A percentile compares a stretch with the other conserved stretches of the same genome.
Evolutionary conservation across 305 asterid genomes (phyloP).

Genomic region (Fraxinus latifolia): DNA sequence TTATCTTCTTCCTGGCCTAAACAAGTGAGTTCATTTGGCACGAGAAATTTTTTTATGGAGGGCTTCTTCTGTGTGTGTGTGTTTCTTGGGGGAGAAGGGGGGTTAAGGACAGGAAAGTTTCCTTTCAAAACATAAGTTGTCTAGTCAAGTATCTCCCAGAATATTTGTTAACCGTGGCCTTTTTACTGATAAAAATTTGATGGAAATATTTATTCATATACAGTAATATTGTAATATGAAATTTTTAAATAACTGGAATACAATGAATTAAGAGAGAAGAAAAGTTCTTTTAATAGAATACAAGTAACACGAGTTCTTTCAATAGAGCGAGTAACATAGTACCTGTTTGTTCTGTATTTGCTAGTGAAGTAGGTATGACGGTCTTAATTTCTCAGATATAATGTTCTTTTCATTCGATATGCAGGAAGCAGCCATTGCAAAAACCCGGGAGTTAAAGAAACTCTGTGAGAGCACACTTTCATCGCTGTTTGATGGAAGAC

Average conservation of each 20-base stretch:
- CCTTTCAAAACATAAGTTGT: neutral
- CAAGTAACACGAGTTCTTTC: neutral
- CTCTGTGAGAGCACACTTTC: conserved; percentile 81
- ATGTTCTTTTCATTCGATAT: conserved; percentile 1
- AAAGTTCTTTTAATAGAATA: neutral
- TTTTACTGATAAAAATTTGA: neutral
- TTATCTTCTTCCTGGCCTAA: conserved; percentile 93
- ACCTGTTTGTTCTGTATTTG: neutral
- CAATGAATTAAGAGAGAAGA: neutral
- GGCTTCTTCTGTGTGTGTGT: neutral
- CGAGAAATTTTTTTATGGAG: neutral
- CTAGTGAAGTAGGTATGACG: neutral
- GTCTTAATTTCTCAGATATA: neutral
- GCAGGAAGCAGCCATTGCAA: conserved; percentile 84
- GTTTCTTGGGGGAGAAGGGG: neutral
- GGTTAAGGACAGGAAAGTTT: neutral
- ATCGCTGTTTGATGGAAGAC: conserved; percentile 75
- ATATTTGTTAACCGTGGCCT: neutral
- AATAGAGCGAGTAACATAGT: neutral
- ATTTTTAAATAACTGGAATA: neutral
- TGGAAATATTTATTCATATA: neutral
- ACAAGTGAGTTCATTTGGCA: conserved; percentile 57
- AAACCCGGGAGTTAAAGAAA: conserved; percentile 80
- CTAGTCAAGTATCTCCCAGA: neutral
- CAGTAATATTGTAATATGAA: neutral